phyloP scores from a whole-genome alignment of 179 eudicot genomes.

The Silene noctiflora region DNA sequence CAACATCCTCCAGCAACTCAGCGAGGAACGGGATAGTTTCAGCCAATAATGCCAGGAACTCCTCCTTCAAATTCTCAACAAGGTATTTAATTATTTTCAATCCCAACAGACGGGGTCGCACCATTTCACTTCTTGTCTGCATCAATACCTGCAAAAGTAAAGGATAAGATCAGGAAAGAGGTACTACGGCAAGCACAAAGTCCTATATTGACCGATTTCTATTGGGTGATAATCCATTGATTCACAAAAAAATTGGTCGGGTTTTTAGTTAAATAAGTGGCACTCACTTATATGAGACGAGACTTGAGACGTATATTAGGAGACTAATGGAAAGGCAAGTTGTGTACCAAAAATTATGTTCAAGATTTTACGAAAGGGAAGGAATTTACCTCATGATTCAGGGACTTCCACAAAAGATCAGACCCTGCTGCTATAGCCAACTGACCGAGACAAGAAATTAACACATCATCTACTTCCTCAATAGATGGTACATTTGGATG shows the following conservation, averaged over 20 bases:
- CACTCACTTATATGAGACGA: too few relatives aligned
- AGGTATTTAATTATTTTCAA: conserved; percentile 68
- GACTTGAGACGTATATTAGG: too few relatives aligned
- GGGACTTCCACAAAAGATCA: conserved; percentile 91
- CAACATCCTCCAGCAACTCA: conserved; percentile 87
- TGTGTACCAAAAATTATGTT: neutral
- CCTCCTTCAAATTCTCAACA: conserved; percentile 83
- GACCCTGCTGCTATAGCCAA: conserved; percentile 90
- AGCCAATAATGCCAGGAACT: conserved; percentile 68
- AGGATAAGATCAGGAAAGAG: neutral
- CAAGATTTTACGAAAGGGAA: neutral
- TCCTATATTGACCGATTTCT: too few relatives aligned
- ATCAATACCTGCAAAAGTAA: conserved; percentile 61
- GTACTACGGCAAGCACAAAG: neutral
- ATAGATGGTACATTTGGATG: conserved; percentile 50
- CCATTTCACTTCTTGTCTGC: conserved; percentile 83
- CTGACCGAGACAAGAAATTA: conserved; percentile 80
- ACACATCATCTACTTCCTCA: conserved; percentile 66
- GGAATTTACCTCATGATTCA: conserved; percentile 71
- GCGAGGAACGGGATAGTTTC: conserved; percentile 92
- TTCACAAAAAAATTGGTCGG: too few relatives aligned
- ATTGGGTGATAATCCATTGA: too few relatives aligned
- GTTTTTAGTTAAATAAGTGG: too few relatives aligned
- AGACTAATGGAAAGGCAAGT: too few relatives aligned
- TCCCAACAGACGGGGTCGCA: conserved; percentile 67